These are phyloP conservation scores for Fusarium neocosmosporiellum DNA, from an alignment of 2,329 filamentous ascomycete species.

Conservation along the genomic window DNA sequence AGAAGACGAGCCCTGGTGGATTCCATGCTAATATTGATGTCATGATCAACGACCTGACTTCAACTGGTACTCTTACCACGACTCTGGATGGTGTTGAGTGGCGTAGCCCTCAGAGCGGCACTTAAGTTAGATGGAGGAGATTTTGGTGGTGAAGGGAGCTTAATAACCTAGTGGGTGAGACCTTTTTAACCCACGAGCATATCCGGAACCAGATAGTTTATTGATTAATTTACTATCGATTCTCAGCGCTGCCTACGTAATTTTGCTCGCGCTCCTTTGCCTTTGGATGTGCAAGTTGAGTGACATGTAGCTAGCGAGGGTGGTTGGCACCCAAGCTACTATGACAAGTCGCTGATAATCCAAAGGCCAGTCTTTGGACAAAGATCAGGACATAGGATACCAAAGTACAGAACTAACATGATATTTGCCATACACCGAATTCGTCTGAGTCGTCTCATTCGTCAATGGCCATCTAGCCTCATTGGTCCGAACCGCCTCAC, in stretches of 20 bases:
- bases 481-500: background rate
- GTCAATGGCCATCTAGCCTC: background rate
- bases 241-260: background rate
- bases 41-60: conserved; percentile 16
- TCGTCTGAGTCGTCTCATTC: background rate
- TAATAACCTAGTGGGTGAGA: background rate
- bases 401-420: background rate
- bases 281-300: background rate
- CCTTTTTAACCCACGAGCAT: background rate
- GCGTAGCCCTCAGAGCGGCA: background rate
- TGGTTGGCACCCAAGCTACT: background rate
- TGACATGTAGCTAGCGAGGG: background rate
- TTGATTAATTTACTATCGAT: background rate
- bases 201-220: background rate
- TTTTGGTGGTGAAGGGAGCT: background rate
- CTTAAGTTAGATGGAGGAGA: background rate
- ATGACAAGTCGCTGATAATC: background rate
- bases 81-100: conserved; percentile 5
- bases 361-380: background rate
- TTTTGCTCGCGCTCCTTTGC: background rate
- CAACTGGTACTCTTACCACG: conserved; percentile 20
- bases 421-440: background rate
- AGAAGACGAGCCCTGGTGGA: conserved; percentile 47
- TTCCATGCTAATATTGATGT: conserved; percentile 17
- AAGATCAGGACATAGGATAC: background rate